These are phyloP conservation scores for Pyrus communis DNA, from an alignment of 306 rosid species.

Conservation along the genomic window DNA sequence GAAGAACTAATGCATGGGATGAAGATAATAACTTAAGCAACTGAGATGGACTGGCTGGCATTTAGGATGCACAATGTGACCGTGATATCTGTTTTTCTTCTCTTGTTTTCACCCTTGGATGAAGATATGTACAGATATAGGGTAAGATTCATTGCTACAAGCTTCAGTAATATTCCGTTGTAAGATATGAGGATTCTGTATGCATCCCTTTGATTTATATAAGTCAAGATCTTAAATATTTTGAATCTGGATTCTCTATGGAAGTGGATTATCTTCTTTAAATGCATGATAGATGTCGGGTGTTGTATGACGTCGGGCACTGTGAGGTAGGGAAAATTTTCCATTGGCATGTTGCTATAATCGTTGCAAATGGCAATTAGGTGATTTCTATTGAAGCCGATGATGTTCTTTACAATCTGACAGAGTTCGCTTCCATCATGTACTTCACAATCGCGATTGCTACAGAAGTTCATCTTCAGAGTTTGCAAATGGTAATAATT, in stretches of 20 bases:
- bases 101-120: background rate
- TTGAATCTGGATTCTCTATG: background rate
- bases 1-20: conserved; percentile 37
- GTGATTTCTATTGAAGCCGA: too few relatives aligned
- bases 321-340: too few relatives aligned
- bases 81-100: background rate
- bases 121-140: background rate
- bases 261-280: background rate
- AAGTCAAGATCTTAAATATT: background rate
- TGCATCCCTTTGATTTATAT: background rate
- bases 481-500: background rate
- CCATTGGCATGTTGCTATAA: too few relatives aligned
- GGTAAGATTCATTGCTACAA: background rate
- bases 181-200: background rate
- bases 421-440: background rate
- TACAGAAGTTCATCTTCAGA: background rate
- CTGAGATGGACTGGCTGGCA: conserved; percentile 13
- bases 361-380: too few relatives aligned
- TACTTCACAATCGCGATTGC: background rate
- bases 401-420: too few relatives aligned
- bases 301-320: too few relatives aligned
- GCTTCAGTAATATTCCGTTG: background rate
- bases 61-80: background rate
- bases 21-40: conserved; percentile 26
- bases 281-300: background rate